A percentile compares a stretch with the other conserved stretches of the same genome.
Conservation (phyloP, 441 rosid species). For the Geranium incanum region DNA sequence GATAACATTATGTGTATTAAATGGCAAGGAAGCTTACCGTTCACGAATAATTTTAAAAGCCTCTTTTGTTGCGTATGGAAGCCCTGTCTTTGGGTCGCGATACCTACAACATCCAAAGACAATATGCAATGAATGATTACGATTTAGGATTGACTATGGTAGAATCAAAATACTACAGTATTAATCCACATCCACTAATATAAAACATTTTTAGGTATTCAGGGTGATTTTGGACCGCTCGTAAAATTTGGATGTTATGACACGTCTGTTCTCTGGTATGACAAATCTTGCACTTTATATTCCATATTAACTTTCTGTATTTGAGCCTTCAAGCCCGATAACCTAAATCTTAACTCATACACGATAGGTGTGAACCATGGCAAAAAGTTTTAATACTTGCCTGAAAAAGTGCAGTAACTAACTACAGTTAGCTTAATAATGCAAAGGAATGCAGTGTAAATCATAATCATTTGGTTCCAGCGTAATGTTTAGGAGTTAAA, state of each 20-base stretch:
- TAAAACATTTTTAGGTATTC: background rate
- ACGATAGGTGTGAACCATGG: background rate
- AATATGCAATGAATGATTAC: slow-evolving; percentile 12
- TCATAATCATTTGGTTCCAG: background rate
- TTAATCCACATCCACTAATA: no score
- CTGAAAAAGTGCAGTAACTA: background rate
- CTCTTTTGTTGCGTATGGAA: slow-evolving; percentile 81
- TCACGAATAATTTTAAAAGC: slow-evolving; percentile 79
- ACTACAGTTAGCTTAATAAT: background rate
- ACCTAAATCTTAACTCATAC: background rate
- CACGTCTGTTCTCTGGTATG: background rate
- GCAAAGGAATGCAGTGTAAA: background rate
- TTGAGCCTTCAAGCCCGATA: background rate
- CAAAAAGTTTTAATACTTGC: background rate
- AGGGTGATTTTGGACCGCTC: background rate
- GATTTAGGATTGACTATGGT: background rate
- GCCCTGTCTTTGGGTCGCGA: slow-evolving; percentile 85
- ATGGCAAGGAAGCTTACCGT: slow-evolving; percentile 37
- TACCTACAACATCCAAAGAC: slow-evolving; percentile 42
- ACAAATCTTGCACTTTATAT: background rate
- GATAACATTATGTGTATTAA: no score
- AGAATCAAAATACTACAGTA: background rate
- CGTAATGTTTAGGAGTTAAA: no score
- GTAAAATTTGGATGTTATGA: background rate
- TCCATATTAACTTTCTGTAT: background rate